Evolutionary conservation across 2,329 filamentous ascomycete genomes (phyloP).

Genomic region (Talaromyces verruculosus): DNA sequence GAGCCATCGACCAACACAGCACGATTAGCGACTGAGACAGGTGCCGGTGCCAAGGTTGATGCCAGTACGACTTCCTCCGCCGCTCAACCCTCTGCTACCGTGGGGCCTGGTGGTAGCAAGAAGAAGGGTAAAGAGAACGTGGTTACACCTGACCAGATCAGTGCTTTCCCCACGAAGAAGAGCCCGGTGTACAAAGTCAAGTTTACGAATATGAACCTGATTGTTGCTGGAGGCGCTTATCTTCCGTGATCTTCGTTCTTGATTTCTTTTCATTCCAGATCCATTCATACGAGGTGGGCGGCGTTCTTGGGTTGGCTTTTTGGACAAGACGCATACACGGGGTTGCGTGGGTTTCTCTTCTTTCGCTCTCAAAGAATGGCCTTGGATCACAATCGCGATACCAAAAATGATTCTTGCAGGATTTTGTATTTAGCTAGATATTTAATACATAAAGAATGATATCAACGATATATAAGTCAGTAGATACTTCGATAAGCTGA

Average conservation of each 20-base stretch:
- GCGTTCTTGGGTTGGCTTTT: conserved; percentile 7
- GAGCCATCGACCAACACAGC: conserved; percentile 57
- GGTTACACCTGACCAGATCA: conserved; percentile 90
- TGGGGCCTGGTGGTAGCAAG: conserved; percentile 46
- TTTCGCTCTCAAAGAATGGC: not conserved
- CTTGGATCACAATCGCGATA: not conserved
- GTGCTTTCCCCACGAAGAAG: conserved; percentile 93
- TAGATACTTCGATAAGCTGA: not conserved
- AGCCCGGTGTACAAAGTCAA: conserved; percentile 89
- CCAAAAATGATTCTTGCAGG: not conserved
- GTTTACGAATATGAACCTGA: conserved; percentile 93
- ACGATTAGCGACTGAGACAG: conserved; percentile 52
- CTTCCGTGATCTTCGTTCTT: conserved; percentile 43
- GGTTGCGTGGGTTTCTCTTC: not conserved
- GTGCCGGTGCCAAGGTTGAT: conserved; percentile 52
- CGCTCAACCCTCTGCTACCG: conserved; percentile 46
- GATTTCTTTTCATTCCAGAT: not conserved
- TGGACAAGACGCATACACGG: not conserved
- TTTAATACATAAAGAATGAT: not conserved
- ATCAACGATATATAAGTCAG: not conserved
- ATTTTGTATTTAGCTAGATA: not conserved
- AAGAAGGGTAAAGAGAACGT: conserved; percentile 89
- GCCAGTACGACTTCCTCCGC: conserved; percentile 50
- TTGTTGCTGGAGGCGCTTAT: conserved; percentile 77
- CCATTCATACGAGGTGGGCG: not conserved